phyloP scores from a whole-genome alignment of 164 flowering plant species.

The Stephania japonica region DNA sequence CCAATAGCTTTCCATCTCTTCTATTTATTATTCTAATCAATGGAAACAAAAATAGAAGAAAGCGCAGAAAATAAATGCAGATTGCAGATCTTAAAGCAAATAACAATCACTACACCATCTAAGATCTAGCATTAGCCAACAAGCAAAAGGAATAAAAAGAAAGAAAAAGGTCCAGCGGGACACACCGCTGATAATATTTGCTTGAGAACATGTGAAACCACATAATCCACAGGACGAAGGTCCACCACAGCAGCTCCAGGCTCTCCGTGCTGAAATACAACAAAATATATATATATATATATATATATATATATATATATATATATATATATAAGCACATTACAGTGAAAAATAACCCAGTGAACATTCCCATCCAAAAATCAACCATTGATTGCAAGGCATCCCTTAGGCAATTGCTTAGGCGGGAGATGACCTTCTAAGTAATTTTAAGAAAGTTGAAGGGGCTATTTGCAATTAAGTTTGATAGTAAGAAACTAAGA shows the following conservation, averaged over 20 bases:
- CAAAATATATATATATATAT: too few relatives aligned
- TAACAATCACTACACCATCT: not conserved
- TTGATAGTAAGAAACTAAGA: too few relatives aligned
- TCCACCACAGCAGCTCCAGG: conserved; percentile 93
- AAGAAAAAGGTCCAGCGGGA: not conserved
- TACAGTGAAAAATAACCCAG: not conserved
- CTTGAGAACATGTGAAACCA: conserved; percentile 77
- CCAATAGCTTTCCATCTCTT: not conserved
- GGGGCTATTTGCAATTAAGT: too few relatives aligned
- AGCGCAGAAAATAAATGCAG: not conserved
- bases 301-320: too few relatives aligned
- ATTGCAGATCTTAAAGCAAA: not conserved
- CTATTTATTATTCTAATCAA: not conserved
- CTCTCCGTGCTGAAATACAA: conserved; percentile 80
- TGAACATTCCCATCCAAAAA: not conserved
- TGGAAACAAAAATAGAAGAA: not conserved
- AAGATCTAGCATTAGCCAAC: conserved; percentile 3
- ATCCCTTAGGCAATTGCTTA: not conserved
- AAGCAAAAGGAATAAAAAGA: not conserved
- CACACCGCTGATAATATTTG: conserved; percentile 71
- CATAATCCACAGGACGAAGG: conserved; percentile 70
- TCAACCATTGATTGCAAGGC: too few relatives aligned
- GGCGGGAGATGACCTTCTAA: not conserved
- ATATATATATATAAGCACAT: not conserved
- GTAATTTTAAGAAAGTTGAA: not conserved